These are phyloP conservation scores for Diospyros kaki DNA, from an alignment of 148 eudicot species.

Conservation along the genomic window DNA sequence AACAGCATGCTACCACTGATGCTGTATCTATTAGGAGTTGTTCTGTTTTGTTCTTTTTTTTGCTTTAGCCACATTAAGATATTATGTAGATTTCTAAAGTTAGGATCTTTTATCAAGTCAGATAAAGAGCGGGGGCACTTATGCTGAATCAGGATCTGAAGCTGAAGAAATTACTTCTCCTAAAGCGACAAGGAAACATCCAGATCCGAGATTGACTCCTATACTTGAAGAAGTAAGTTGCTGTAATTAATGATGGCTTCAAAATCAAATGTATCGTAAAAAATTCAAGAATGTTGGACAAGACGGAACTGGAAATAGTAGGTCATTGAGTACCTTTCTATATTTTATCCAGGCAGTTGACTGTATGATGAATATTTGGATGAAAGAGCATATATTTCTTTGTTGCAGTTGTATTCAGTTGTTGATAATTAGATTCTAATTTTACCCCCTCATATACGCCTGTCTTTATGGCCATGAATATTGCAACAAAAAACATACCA, in stretches of 20 bases:
- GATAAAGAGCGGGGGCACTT: conserved; percentile 28
- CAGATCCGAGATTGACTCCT: conserved; percentile 29
- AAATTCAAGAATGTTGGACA: neutral
- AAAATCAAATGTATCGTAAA: neutral
- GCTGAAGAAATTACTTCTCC: conserved; percentile 38
- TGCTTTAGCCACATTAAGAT: neutral
- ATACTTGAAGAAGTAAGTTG: conserved; percentile 49
- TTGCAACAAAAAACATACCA: neutral
- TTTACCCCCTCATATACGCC: neutral
- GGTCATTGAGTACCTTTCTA: conserved; percentile 1
- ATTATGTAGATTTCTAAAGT: conserved; percentile 6
- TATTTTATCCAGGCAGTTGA: neutral
- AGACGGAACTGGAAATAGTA: conserved; percentile 8
- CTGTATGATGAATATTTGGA: neutral
- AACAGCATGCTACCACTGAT: neutral
- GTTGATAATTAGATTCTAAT: conserved; percentile 7
- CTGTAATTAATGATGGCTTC: conserved; percentile 11
- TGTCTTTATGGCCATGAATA: neutral
- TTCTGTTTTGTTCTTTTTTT: neutral
- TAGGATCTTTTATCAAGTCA: conserved; percentile 21
- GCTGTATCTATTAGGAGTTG: neutral
- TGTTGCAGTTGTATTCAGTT: neutral
- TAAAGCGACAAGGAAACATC: conserved; percentile 20
- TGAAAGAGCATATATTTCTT: neutral
- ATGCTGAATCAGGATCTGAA: conserved; percentile 42